These are phyloP conservation scores for Trametes coccinea DNA, from an alignment of 768 basidiomycete genomes.

Conservation along the genomic window DNA sequence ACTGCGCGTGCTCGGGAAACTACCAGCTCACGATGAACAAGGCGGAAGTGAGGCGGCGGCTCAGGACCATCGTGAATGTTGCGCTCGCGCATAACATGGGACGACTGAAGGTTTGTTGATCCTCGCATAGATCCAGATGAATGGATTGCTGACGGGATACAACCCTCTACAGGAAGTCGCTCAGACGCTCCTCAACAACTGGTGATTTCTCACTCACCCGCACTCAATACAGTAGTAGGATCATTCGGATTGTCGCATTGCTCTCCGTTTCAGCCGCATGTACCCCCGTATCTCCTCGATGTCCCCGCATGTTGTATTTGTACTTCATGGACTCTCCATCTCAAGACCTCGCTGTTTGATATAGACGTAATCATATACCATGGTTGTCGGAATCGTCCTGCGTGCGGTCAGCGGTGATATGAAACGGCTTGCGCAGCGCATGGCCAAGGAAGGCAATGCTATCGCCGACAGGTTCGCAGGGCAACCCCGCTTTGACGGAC, in stretches of 20 bases:
- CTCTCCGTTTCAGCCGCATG: conserved; percentile 9
- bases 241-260: background rate
- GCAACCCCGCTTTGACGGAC: too few relatives aligned
- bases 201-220: conserved; percentile 27
- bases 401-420: background rate
- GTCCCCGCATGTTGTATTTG: conserved; percentile 18
- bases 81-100: conserved; percentile 70
- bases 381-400: background rate
- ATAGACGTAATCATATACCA: conserved; percentile 2
- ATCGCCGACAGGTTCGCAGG: too few relatives aligned
- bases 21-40: conserved; percentile 75
- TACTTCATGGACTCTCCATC: conserved; percentile 1
- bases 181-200: conserved; percentile 39
- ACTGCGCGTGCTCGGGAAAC: conserved; percentile 86
- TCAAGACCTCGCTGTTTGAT: background rate
- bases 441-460: too few relatives aligned
- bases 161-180: conserved; percentile 38
- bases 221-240: background rate
- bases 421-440: background rate
- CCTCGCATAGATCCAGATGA: background rate
- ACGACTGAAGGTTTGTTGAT: conserved; percentile 59
- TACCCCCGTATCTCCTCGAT: background rate
- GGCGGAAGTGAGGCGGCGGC: conserved; percentile 65
- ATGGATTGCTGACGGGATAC: background rate
- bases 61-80: conserved; percentile 84